Evolutionary conservation across 345 rosid species (phyloP), one percentile per base, ranked within the genome.

Genomic region (Dimocarpus longan): DNA sequence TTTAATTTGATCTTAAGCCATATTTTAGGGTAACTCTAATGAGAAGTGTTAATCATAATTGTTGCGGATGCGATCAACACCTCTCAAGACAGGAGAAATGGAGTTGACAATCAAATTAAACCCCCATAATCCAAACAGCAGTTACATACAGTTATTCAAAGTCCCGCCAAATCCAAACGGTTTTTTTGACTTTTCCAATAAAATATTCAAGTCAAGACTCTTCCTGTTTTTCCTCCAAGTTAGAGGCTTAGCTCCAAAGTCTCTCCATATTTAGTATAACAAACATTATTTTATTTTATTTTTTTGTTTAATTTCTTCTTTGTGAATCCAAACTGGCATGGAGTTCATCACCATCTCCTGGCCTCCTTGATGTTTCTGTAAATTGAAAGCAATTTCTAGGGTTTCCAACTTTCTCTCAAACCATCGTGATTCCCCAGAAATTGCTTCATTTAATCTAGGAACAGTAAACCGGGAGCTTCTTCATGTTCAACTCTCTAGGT

Each of bases 401-500:
- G 70, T 74, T 59, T 75, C 76, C 70, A 71, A 63, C 3, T 16
- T 66, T 74, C 76, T 52, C 44, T 32, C 39, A 19, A 48, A 19
- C 15, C 22, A 71, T 80, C 65, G 85, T 7, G 83, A 80, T 77
- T 32, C 80, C 91, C 87, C 79, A 77, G 85, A 81, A 76, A 69
- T 79, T 70, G 79, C 85, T 83, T 80, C 75, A 65, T 18, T 79
- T 68, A 32, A 56, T 79, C 81, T 59, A 56, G 63, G 28, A n/a
- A 52, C 22, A 39, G 48, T 67, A 54, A 77, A 46, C 76, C 65
- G 39, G 46, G 63, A 71, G 79, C 86, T 87, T 84, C 77, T 70
- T 88, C 85, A 79, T 52, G 84, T 72, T 89, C 87, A 78, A 50
- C 65, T 71, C 82, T 77, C 44, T 68, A 70, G 89, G 91, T 84